Evolutionary conservation across 306 rosid genomes (phyloP).

Genomic region (Pueraria montana): DNA sequence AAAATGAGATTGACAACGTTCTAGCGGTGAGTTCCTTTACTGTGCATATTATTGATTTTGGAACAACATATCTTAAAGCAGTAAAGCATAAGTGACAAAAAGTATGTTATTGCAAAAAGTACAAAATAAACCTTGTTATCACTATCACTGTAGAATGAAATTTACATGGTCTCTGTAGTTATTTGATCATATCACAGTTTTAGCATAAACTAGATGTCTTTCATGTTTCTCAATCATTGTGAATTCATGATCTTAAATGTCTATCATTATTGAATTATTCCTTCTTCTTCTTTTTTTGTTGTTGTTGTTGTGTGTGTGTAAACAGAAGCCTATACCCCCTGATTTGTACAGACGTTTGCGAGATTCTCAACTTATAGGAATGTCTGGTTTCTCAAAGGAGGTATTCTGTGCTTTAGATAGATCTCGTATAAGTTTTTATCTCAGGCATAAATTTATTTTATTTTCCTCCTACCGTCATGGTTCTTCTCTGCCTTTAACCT

Average conservation of each 20-base stretch:
- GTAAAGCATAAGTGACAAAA: not conserved
- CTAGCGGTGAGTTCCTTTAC: conserved; percentile 13
- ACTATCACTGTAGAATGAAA: not conserved
- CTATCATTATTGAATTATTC: not conserved
- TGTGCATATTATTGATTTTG: not conserved
- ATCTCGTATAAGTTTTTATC: not conserved
- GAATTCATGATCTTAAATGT: conserved; percentile 17
- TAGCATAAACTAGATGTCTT: not conserved
- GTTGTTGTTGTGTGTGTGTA: no score
- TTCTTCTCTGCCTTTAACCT: not conserved
- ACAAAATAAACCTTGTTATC: not conserved
- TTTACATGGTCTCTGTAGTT: not conserved
- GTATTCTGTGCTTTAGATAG: not conserved
- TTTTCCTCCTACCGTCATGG: not conserved
- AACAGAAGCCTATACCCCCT: conserved; percentile 19
- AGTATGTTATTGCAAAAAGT: not conserved
- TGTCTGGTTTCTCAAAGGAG: conserved; percentile 26
- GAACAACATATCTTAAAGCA: conserved; percentile 2
- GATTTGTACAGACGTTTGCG: conserved; percentile 18
- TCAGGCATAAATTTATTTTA: not conserved
- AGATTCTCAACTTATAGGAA: conserved; percentile 22
- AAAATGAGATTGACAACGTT: conserved; percentile 22
- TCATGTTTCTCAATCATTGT: not conserved
- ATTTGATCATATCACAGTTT: not conserved
- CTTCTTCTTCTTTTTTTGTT: not conserved